Conservation (phyloP, 2,329 filamentous ascomycete species). For the Mollisiaceae sp. region DNA sequence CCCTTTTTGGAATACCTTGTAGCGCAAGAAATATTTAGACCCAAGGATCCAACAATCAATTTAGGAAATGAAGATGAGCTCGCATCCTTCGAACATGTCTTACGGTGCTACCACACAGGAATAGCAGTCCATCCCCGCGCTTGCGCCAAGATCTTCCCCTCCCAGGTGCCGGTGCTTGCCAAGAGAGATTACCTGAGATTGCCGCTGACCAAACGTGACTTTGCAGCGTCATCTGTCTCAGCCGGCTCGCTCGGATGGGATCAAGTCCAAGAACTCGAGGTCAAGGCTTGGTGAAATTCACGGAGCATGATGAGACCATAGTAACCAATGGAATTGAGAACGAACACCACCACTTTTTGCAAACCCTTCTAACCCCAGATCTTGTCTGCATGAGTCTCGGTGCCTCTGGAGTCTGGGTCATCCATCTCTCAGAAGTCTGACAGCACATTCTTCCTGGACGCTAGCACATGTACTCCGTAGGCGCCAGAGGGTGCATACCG, state of each 20-base stretch:
- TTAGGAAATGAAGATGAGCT: background rate
- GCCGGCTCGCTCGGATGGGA: background rate
- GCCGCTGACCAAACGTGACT: background rate
- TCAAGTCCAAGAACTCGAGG: background rate
- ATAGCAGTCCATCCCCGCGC: background rate
- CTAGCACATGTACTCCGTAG: background rate
- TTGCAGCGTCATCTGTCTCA: background rate
- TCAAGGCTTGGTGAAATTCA: background rate
- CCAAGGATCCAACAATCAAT: background rate
- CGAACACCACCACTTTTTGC: background rate
- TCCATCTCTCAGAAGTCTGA: background rate
- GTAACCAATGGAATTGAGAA: background rate
- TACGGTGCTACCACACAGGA: slow-evolving; percentile 5
- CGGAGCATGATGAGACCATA: background rate
- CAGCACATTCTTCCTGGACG: background rate
- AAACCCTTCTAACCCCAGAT: background rate
- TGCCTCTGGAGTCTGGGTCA: background rate
- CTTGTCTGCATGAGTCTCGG: too few relatives aligned
- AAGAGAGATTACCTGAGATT: background rate
- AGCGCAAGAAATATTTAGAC: too few relatives aligned
- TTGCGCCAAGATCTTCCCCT: slow-evolving; percentile 7
- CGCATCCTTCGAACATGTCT: slow-evolving; percentile 9
- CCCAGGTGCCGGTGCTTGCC: background rate
- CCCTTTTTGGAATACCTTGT: too few relatives aligned
- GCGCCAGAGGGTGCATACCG: background rate